Base-by-base conservation (phyloP, 768 basidiomycete species). In the Tephrocybe sp. region DNA sequence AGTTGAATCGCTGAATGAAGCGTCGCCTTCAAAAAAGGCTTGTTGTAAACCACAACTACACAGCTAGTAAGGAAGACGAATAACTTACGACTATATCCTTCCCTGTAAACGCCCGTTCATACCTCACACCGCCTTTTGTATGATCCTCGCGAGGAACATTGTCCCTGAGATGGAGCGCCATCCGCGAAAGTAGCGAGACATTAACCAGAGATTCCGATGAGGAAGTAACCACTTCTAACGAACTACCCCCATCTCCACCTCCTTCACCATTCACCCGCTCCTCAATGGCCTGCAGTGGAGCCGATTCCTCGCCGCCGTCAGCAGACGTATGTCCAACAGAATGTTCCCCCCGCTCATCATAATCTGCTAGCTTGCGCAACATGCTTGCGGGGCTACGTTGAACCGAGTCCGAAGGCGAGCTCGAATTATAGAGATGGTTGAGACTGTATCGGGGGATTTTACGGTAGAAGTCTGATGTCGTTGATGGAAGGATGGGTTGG, bases 101-200 rank as follows among this genome's bases (percentile, higher is more conserved):
- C 7, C 95, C 95, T 4, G 95, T 97, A 56, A 98, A 97, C n/a
- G 91, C 87, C 3, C 83, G 75, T 3, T 86, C 88, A 64, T 95
- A 95, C 2, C 88, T 87, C 27, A 97, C 90, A 46, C 91, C 88
- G 7, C 91, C 92, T 70, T 97, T 97, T 52, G 91, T 87, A 58
- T 97, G 94, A 4, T 79, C 82, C 3, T 83, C 84, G 47, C 89
- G 77, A 6, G 88, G 90, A 1, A 98, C 90, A 61, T 89, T 88
- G 68, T 97, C 94, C 46, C 87, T 78, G 52, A 97, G 69, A 61
- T 90, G 85, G 24, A 94, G 85, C 1, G 93, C 94, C 33, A 97
- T 78, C 64, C 98, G 87, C 27, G 85, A 88, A 49, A 98, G 73
- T 38, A 97, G 70, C 15, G 91, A 83, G 45, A 91, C 88, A 64